phyloP scores from a whole-genome alignment of 192 early-diverging fungal genomes.

The Umbelopsis ramanniana region DNA sequence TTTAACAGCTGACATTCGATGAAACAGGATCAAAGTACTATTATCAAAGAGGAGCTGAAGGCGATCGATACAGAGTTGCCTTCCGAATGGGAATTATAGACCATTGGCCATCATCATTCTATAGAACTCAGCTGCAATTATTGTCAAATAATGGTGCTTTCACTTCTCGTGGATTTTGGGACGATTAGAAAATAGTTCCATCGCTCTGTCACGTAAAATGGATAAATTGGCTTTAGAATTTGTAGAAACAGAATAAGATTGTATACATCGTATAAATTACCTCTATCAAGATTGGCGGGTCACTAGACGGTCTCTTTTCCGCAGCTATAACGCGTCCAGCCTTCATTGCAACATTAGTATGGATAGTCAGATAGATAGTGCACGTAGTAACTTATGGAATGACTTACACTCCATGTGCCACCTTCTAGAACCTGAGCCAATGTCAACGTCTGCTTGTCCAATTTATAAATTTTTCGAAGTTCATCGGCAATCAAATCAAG shows the following conservation, averaged over 20 bases:
- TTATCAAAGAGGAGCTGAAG: neutral
- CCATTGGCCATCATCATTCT: neutral
- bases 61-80: neutral
- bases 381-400: no score
- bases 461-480: slow-evolving; percentile 56
- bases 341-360: neutral
- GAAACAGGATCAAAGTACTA: neutral
- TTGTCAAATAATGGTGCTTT: neutral
- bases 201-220: neutral
- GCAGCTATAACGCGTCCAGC: slow-evolving; percentile 5
- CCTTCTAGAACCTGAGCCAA: slow-evolving; percentile 89
- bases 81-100: neutral
- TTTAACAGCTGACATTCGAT: neutral
- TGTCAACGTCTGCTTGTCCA: slow-evolving; percentile 60
- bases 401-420: slow-evolving; percentile 85
- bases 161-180: neutral
- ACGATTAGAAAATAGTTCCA: slow-evolving; percentile 6
- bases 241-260: no score
- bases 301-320: slow-evolving; percentile 6
- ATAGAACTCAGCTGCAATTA: neutral
- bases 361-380: no score
- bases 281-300: slow-evolving; percentile 10
- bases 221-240: neutral
- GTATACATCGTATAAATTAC: neutral
- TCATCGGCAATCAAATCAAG: slow-evolving; percentile 73